Conservation (phyloP, 257 asterid genomes). For the Solanum raphanifolium region DNA sequence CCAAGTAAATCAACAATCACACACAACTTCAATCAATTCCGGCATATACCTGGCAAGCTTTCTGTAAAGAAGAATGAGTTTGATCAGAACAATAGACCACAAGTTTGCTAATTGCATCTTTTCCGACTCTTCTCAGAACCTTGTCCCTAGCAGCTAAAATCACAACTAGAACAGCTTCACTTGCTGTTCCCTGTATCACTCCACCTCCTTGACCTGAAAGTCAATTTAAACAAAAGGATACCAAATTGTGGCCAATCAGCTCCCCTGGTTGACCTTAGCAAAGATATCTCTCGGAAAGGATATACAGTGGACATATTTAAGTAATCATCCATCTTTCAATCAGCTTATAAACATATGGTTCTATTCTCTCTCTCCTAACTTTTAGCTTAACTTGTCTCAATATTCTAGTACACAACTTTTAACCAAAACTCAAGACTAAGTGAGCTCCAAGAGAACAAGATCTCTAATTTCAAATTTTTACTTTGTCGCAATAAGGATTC, state of each 20-base stretch:
- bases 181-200: constrained; percentile 88
- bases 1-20: neutral
- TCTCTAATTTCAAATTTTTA: neutral
- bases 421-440: neutral
- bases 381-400: neutral
- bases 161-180: constrained; percentile 87
- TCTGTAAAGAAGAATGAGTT: constrained; percentile 66
- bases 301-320: neutral
- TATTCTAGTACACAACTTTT: neutral
- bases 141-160: constrained; percentile 90
- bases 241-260: neutral
- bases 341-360: neutral
- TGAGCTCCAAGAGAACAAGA: neutral
- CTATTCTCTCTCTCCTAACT: neutral
- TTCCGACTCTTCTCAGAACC: constrained; percentile 55
- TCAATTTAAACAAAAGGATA: constrained; percentile 9
- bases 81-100: constrained; percentile 82
- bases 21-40: neutral
- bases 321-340: neutral
- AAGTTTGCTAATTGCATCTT: constrained; percentile 57
- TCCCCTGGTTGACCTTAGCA: neutral
- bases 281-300: neutral
- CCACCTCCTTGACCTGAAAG: constrained; percentile 82
- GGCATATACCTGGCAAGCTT: constrained; percentile 78
- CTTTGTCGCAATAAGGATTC: neutral